phyloP scores from a whole-genome alignment of 345 rosid genomes.

The Syzygium aqueum region DNA sequence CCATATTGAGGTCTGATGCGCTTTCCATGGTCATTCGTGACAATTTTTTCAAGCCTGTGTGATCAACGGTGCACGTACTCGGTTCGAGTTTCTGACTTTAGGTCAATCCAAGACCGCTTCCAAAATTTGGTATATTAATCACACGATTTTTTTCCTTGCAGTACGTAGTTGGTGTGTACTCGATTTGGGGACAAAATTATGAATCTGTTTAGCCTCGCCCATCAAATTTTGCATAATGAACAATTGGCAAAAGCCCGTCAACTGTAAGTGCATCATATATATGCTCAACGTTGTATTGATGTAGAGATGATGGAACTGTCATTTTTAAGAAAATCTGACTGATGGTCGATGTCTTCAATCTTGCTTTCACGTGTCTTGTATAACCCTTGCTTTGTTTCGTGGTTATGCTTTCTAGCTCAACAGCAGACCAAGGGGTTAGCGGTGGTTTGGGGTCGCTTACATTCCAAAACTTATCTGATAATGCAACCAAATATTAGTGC shows the following conservation, averaged over 20 bases:
- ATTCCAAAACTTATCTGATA: neutral
- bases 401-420: neutral
- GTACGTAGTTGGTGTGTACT: neutral
- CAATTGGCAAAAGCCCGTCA: neutral
- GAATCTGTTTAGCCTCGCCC: neutral
- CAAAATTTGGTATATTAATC: neutral
- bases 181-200: neutral
- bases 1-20: neutral
- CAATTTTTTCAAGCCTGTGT: neutral
- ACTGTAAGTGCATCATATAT: neutral
- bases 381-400: neutral
- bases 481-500: neutral
- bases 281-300: neutral
- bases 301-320: neutral
- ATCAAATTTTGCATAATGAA: neutral
- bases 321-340: neutral
- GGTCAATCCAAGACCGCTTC: neutral
- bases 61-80: neutral
- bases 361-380: neutral
- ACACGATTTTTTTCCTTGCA: neutral
- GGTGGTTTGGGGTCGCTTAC: neutral
- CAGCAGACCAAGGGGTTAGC: neutral
- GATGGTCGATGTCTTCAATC: neutral
- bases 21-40: neutral
- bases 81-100: neutral